These are phyloP conservation scores for Aureobasidium sp. DNA, from an alignment of 2,329 filamentous ascomycete genomes.

Conservation along the genomic window DNA sequence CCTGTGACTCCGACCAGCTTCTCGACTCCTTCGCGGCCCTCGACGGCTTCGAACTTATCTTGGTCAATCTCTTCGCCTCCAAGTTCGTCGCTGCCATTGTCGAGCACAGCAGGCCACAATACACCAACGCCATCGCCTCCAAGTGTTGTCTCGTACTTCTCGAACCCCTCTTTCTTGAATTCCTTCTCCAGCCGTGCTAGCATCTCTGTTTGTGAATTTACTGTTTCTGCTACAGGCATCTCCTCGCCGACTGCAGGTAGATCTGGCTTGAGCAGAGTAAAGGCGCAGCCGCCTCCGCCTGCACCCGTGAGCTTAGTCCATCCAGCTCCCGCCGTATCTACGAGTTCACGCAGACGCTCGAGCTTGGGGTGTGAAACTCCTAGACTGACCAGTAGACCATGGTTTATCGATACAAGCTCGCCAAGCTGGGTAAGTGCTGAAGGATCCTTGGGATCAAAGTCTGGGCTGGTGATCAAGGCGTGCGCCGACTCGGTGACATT, in stretches of 20 bases:
- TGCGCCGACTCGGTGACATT: conserved; percentile 57
- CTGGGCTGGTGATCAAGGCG: conserved; percentile 46
- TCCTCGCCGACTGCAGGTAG: conserved; percentile 12
- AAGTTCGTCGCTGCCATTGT: conserved; percentile 73
- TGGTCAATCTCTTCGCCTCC: conserved; percentile 90
- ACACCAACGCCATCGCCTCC: conserved; percentile 93
- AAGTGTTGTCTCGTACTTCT: conserved; percentile 79
- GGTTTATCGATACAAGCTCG: conserved; percentile 87
- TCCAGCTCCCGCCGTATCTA: conserved; percentile 81
- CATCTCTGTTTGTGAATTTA: conserved; percentile 16
- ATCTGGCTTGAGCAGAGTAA: conserved; percentile 74
- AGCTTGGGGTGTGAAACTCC: conserved; percentile 92
- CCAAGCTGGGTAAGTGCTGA: conserved; percentile 67
- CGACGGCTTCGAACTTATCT: conserved; percentile 77
- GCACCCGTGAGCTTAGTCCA: conserved; percentile 98
- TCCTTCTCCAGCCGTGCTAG: conserved; percentile 58
- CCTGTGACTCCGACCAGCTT: conserved; percentile 68
- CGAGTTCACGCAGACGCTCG: conserved; percentile 83
- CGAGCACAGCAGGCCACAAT: conserved; percentile 83
- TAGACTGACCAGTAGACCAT: conserved; percentile 81
- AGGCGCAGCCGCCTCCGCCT: conserved; percentile 91
- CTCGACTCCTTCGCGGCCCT: conserved; percentile 80
- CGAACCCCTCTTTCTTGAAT: conserved; percentile 57
- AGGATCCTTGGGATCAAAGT: conserved; percentile 60
- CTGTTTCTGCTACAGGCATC: neutral